Conservation (phyloP, 78 protist genomes). For the slime mould (Dictyostelium discoideum) region dicty_2.7 NC_007088.5:5604501-5605000, state of each 20-base stretch:
- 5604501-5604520: background rate
- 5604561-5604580: constrained; percentile 38
- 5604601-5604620: constrained; percentile 52
- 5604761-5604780: constrained; percentile 75
- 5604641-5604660: background rate
- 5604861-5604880: constrained; percentile 32
- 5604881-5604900: constrained; percentile 66
- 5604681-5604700: background rate
- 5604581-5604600: constrained; percentile 52
- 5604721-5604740: background rate
- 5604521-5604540: constrained; percentile 24
- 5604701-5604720: background rate
- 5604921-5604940: constrained; percentile 30
- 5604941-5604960: background rate
- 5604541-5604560: constrained; percentile 69
- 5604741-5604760: constrained; percentile 22
- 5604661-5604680: background rate
- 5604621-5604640: constrained; percentile 42
- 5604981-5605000: background rate
- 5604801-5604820: constrained; percentile 54
- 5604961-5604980: constrained; percentile 58
- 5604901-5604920: constrained; percentile 39
- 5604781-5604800: constrained; percentile 35
- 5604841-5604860: constrained; percentile 35
- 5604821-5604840: constrained; percentile 58